These are phyloP conservation scores for Crassisporium funariophilum DNA, from an alignment of 768 basidiomycete species.

Conservation along the genomic window DNA sequence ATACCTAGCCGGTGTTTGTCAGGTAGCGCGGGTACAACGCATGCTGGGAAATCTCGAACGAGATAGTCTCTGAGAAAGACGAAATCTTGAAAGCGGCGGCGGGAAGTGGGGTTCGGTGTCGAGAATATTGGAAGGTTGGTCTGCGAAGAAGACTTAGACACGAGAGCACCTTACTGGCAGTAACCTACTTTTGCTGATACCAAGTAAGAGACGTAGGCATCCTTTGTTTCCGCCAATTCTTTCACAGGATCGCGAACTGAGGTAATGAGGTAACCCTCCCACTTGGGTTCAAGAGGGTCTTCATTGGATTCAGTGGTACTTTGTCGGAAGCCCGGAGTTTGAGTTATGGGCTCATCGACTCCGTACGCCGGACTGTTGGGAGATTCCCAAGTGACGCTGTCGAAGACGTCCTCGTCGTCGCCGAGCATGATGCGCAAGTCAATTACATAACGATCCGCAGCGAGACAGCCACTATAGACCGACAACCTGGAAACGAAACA, in stretches of 20 bases:
- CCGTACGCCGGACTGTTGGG: constrained; percentile 59
- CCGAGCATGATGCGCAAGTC: constrained; percentile 59
- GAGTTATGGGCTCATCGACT: constrained; percentile 36
- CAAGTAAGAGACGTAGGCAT: constrained; percentile 93
- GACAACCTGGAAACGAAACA: constrained; percentile 34
- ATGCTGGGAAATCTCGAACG: constrained; percentile 91
- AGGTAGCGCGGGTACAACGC: constrained; percentile 95
- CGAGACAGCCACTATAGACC: constrained; percentile 15
- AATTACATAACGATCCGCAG: constrained; percentile 21
- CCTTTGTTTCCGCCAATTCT: constrained; percentile 95
- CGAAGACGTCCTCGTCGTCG: constrained; percentile 89
- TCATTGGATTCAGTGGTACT: constrained; percentile 72
- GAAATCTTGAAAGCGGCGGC: constrained; percentile 96
- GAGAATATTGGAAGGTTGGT: constrained; percentile 91
- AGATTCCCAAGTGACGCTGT: constrained; percentile 90
- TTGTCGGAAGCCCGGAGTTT: constrained; percentile 81
- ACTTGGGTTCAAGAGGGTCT: constrained; percentile 83
- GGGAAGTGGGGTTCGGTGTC: constrained; percentile 67
- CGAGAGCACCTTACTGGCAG: not conserved
- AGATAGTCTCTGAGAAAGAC: constrained; percentile 90
- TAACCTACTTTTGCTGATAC: constrained; percentile 78
- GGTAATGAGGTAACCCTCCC: constrained; percentile 86
- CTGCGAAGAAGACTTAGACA: constrained; percentile 41
- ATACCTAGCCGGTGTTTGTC: constrained; percentile 95
- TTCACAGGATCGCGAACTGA: constrained; percentile 91